Conservation (phyloP, 169 alveolate genomes). For the Cystoisospora suis region DNA sequence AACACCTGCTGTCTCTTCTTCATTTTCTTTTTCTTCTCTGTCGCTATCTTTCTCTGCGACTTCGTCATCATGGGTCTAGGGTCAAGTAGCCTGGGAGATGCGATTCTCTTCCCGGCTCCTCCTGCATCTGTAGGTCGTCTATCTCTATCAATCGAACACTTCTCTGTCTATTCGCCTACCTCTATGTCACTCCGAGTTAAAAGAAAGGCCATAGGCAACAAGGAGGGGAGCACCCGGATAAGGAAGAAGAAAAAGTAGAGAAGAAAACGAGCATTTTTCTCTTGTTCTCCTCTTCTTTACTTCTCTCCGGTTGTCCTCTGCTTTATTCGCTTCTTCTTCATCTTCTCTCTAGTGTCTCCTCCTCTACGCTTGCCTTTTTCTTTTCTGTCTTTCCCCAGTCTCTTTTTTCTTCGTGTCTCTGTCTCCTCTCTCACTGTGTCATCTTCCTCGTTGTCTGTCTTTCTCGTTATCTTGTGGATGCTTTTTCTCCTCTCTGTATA, state of each 20-base stretch:
- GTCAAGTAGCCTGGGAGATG: slow-evolving; percentile 33
- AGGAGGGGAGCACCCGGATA: background rate
- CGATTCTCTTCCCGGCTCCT: slow-evolving; percentile 55
- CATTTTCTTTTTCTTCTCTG: too few relatives aligned
- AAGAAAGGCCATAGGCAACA: background rate
- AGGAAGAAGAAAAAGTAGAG: too few relatives aligned
- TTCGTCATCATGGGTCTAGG: slow-evolving; percentile 22
- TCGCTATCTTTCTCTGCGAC: too few relatives aligned
- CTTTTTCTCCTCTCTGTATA: too few relatives aligned
- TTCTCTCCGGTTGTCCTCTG: too few relatives aligned
- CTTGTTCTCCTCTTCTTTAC: too few relatives aligned
- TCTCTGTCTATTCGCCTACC: background rate
- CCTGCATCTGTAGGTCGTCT: background rate
- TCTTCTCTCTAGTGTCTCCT: background rate
- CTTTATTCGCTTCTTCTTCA: background rate
- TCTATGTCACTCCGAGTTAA: background rate
- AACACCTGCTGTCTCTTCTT: too few relatives aligned
- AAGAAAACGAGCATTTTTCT: too few relatives aligned
- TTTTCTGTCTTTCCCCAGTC: background rate
- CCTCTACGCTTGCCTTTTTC: background rate
- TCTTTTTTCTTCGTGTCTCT: background rate
- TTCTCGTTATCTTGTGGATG: too few relatives aligned
- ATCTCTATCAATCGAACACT: background rate
- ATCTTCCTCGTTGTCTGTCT: background rate
- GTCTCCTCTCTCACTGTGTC: background rate